phyloP scores from a whole-genome alignment of 768 basidiomycete species.

The Suillus decipiens region DNA sequence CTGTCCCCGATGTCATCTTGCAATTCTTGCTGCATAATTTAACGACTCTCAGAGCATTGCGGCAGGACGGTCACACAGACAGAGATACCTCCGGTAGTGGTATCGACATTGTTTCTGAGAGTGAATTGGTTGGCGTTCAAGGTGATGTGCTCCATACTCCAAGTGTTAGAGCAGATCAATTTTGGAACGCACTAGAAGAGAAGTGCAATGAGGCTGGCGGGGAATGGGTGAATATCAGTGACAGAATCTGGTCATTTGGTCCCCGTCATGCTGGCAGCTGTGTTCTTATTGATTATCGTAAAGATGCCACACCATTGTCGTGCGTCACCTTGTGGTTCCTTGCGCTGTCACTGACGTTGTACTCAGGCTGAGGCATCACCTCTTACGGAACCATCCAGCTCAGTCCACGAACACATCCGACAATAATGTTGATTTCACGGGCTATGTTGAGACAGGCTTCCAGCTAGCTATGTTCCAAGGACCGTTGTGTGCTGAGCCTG shows the following conservation, averaged over 20 bases:
- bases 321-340: conserved; percentile 37
- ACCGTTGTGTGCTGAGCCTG: conserved; percentile 92
- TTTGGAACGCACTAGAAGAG: conserved; percentile 71
- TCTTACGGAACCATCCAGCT: conserved; percentile 40
- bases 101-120: conserved; percentile 28
- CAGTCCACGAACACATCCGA: conserved; percentile 35
- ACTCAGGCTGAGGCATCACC: conserved; percentile 52
- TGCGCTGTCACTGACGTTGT: conserved; percentile 12
- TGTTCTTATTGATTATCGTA: conserved; percentile 75
- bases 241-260: conserved; percentile 89
- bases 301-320: conserved; percentile 51
- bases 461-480: conserved; percentile 94
- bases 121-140: conserved; percentile 44
- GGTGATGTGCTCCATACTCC: conserved; percentile 64
- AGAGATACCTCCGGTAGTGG: conserved; percentile 23
- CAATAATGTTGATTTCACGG: conserved; percentile 64
- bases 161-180: conserved; percentile 70
- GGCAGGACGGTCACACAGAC: conserved; percentile 47
- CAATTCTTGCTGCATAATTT: conserved; percentile 80
- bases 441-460: conserved; percentile 89
- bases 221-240: conserved; percentile 77
- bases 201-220: conserved; percentile 65
- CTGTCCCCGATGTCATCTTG: conserved; percentile 71
- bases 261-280: conserved; percentile 87
- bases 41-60: conserved; percentile 59